Percentiles rank a stretch among this genome's conserved stretches.
phyloP scores from a whole-genome alignment of 2,329 filamentous ascomycete genomes.

The Berkeleyomyces rouxiae region DNA sequence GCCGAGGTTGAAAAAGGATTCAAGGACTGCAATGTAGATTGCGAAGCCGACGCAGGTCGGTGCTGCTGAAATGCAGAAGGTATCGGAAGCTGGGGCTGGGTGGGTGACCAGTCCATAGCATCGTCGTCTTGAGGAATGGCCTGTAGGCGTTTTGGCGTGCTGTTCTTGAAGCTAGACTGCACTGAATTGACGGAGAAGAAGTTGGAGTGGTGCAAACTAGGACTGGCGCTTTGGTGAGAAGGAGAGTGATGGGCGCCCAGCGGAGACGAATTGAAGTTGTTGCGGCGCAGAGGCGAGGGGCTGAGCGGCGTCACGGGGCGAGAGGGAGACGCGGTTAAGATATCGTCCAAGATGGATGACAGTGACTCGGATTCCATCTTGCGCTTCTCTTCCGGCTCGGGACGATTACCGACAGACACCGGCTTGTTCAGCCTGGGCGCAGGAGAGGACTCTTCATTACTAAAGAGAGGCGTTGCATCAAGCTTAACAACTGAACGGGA shows the following conservation, averaged over 20 bases:
- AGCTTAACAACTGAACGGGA: conserved; percentile 21
- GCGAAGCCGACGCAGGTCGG: not conserved
- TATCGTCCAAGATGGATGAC: conserved; percentile 32
- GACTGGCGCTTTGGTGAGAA: not conserved
- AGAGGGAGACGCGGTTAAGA: conserved; percentile 17
- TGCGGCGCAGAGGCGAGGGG: conserved; percentile 8
- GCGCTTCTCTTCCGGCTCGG: conserved; percentile 15
- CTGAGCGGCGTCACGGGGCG: conserved; percentile 15
- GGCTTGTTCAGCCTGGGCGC: not conserved
- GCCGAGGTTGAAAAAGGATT: conserved; percentile 10
- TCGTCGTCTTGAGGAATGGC: conserved; percentile 29
- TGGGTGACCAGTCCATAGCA: conserved; percentile 53
- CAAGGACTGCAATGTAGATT: not conserved
- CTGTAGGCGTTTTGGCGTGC: conserved; percentile 9
- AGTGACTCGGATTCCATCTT: conserved; percentile 25
- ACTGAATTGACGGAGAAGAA: not conserved
- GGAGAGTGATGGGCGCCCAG: not conserved
- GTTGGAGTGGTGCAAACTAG: conserved; percentile 4
- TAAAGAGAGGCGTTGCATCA: conserved; percentile 41
- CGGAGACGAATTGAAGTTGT: conserved; percentile 8
- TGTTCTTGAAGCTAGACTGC: conserved; percentile 3
- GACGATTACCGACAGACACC: not conserved
- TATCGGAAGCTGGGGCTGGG: conserved; percentile 30
- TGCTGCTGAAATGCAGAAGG: conserved; percentile 25
- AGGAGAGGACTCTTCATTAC: conserved; percentile 6